Percentiles rank a stretch among this genome's conserved stretches.
Evolutionary conservation across 2,329 filamentous ascomycete genomes (phyloP).

Genomic region (Colletotrichum sp.): DNA sequence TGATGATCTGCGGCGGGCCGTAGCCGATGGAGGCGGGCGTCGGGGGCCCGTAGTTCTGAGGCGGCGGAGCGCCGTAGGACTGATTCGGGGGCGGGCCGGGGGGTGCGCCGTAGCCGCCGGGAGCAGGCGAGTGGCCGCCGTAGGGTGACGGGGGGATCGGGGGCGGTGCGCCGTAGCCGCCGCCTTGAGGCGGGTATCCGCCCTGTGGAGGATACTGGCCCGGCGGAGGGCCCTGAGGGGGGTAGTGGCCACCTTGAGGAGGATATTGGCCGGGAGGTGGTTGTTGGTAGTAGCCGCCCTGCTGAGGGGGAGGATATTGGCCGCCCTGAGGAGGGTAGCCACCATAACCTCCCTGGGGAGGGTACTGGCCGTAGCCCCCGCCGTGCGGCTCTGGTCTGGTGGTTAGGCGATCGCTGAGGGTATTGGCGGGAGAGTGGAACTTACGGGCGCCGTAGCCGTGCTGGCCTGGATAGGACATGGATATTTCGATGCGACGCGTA

Average conservation of each 20-base stretch:
- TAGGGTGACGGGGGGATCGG: conserved; percentile 32
- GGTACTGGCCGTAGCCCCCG: conserved; percentile 44
- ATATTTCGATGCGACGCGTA: conserved; percentile 2
- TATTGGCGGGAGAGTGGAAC: conserved; percentile 10
- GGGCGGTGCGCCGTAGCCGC: conserved; percentile 40
- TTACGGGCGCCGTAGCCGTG: conserved; percentile 38
- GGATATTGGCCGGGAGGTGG: conserved; percentile 39
- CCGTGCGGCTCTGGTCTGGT: conserved; percentile 21
- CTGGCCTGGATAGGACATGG: conserved; percentile 39
- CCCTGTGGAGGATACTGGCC: conserved; percentile 38
- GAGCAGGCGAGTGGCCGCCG: conserved; percentile 27
- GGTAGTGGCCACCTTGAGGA: conserved; percentile 39
- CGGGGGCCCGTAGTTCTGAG: conserved; percentile 35
- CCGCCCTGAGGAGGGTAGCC: conserved; percentile 38
- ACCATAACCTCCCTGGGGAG: conserved; percentile 28
- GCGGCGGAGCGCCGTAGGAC: conserved; percentile 42
- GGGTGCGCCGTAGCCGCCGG: conserved; percentile 28
- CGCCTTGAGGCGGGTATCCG: conserved; percentile 38
- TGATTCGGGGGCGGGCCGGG: conserved; percentile 23
- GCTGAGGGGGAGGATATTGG: conserved; percentile 43
- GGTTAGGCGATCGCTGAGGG: not conserved
- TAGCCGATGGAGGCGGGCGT: conserved; percentile 78
- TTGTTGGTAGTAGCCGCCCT: conserved; percentile 37
- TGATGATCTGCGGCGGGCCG: conserved; percentile 70
- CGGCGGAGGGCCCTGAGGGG: conserved; percentile 32